Percentiles rank a stretch among this genome's conserved stretches.
These are phyloP conservation scores for Setaria viridis DNA, from an alignment of 202 grass and related monocot genomes.

Conservation along the genomic window DNA sequence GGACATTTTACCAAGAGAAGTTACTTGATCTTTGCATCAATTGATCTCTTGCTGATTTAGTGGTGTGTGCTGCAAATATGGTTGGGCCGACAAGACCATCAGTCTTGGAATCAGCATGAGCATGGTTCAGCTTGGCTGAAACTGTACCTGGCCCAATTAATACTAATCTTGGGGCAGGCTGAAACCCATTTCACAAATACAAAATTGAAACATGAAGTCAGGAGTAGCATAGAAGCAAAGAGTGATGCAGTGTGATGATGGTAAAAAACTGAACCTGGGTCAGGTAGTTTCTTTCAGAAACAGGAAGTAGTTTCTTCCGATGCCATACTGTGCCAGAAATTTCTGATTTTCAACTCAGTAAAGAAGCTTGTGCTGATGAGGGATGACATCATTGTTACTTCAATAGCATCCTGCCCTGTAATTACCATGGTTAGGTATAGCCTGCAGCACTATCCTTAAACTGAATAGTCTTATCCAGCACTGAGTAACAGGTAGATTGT, in stretches of 20 bases:
- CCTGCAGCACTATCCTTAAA: neutral
- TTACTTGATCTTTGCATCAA: neutral
- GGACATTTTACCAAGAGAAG: neutral
- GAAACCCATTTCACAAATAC: slow-evolving; percentile 12
- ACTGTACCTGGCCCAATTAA: neutral
- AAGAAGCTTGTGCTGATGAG: neutral
- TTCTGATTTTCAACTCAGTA: neutral
- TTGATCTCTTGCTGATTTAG: neutral
- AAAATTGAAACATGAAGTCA: neutral
- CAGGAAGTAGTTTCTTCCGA: neutral
- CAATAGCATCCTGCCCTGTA: neutral
- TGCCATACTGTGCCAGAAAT: neutral
- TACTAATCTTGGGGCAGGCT: neutral
- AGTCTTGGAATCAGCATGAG: neutral
- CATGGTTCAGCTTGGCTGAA: neutral
- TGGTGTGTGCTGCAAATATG: slow-evolving; percentile 14
- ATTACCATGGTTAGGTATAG: neutral
- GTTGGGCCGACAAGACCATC: neutral
- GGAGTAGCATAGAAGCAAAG: neutral
- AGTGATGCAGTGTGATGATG: neutral
- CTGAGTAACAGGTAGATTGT: neutral
- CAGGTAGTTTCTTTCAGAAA: neutral
- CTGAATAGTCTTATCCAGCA: neutral
- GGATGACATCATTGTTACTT: neutral
- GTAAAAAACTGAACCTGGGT: neutral